Evolutionary conservation across 306 rosid genomes (phyloP), one percentile per base, ranked within the genome.

Genomic region (Trichosanthes cucumerina): DNA sequence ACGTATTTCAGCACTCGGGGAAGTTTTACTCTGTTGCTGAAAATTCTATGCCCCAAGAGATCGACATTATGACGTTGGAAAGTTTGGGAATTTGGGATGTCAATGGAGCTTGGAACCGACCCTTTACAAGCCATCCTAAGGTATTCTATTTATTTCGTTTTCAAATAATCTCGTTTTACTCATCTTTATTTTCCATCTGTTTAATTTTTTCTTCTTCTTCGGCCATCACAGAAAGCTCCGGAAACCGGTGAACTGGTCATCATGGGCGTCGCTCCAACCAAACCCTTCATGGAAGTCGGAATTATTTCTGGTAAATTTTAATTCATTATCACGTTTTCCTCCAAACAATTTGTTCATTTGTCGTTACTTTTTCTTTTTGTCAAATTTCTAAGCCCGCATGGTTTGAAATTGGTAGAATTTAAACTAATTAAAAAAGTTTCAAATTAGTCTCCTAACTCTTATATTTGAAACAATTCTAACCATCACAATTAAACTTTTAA

Each of bases 121-220:
- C 97, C 3, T 91, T 85, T 72, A 79, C 76, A 2, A 90, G 95
- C 85, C 97, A 93, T 46, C 93, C 97, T 23, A 93, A 93, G 88
- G 93, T 87, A 4, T n/a, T n/a, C n/a, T n/a, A n/a, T n/a, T n/a
- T n/a, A 4, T 36, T 43, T 43, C 13, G 13, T 43, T 0, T 9
- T 43, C 3, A 8, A 11, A 11, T 3, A 9, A 43, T 43, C 6
- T 43, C 13, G 2, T 43, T 7, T 7, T 2, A 0, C 12, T 43
- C 2, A 43, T 43, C 47, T 43, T 43, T 10, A 2, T 0, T 43
- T 43, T 39, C 44, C 33, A 28, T 28, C 33, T 28, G 33, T 28
- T 28, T 28, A 1, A 1, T 28, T 28, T 28, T 28, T 58, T 58
- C 34, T 58, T 58, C 28, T 58, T 58, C 15, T 58, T 1, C 21